Percentiles rank a stretch among this genome's conserved stretches.
Evolutionary conservation across 805 yeast species (phyloP).

Genomic region (Ogataea salicorniae): DNA sequence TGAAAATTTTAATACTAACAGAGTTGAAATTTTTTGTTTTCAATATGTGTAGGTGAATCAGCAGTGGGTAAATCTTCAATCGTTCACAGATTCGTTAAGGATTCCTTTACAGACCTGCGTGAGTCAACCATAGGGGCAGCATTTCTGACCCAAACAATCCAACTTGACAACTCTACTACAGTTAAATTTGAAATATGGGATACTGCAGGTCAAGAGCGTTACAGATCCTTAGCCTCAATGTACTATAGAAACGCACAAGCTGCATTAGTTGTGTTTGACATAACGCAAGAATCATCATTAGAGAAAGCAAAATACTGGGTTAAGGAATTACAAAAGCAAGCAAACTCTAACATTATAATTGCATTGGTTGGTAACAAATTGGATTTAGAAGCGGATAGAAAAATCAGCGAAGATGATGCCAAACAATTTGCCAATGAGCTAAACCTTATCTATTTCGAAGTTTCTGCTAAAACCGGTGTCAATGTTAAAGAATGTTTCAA

Average conservation of each 20-base stretch:
- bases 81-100: constrained; percentile 66
- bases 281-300: constrained; percentile 63
- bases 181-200: constrained; percentile 82
- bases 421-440: constrained; percentile 51
- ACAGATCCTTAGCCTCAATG: constrained; percentile 76
- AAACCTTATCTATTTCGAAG: constrained; percentile 46
- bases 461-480: constrained; percentile 54
- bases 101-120: constrained; percentile 64
- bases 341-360: constrained; percentile 66
- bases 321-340: constrained; percentile 77
- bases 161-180: constrained; percentile 46
- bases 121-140: constrained; percentile 88
- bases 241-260: constrained; percentile 78
- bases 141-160: constrained; percentile 64
- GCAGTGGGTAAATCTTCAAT: constrained; percentile 68
- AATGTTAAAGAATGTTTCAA: constrained; percentile 44
- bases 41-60: constrained; percentile 43
- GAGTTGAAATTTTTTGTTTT: no score
- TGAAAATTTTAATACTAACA: no score
- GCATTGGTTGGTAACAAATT: constrained; percentile 78
- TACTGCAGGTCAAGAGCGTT: constrained; percentile 82
- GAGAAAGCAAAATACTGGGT: constrained; percentile 73
- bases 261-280: constrained; percentile 74
- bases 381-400: constrained; percentile 51
- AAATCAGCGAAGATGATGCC: constrained; percentile 42